These are phyloP conservation scores for Grifola frondosa DNA, from an alignment of 1,284 basidiomycete species.

Conservation along the genomic window DNA sequence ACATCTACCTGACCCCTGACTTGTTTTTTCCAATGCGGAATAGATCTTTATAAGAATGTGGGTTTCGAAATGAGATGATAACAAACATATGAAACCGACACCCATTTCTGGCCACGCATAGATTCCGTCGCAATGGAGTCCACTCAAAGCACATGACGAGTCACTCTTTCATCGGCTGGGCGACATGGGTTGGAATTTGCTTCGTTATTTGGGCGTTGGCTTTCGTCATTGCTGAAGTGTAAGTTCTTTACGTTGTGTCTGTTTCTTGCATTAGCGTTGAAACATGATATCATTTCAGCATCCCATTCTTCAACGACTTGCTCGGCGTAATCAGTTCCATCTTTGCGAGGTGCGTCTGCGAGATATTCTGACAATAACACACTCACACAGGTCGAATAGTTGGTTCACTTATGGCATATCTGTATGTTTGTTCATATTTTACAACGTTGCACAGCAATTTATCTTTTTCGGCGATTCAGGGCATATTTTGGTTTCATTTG, in stretches of 20 bases:
- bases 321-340: conserved; percentile 32
- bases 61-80: conserved; percentile 3
- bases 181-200: conserved; percentile 31
- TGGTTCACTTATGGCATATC: conserved; percentile 36
- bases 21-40: not conserved
- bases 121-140: conserved; percentile 28
- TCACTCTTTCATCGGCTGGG: conserved; percentile 31
- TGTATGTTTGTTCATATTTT: conserved; percentile 9
- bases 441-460: not conserved
- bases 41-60: conserved; percentile 31
- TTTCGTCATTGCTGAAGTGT: conserved; percentile 35
- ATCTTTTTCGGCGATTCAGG: conserved; percentile 15
- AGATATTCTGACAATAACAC: not conserved
- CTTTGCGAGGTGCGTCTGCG: conserved; percentile 26
- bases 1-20: not conserved
- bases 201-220: conserved; percentile 28
- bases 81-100: not conserved
- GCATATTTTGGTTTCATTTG: conserved; percentile 34
- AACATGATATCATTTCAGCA: conserved; percentile 13
- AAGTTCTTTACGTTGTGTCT: conserved; percentile 7
- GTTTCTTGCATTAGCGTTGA: not conserved
- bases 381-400: conserved; percentile 7
- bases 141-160: conserved; percentile 29
- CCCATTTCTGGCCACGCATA: too few relatives aligned
- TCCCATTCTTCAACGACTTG: conserved; percentile 36